Evolutionary conservation across 176 grass and related monocot genomes (phyloP).

Genomic region (Melocanna baccifera): DNA sequence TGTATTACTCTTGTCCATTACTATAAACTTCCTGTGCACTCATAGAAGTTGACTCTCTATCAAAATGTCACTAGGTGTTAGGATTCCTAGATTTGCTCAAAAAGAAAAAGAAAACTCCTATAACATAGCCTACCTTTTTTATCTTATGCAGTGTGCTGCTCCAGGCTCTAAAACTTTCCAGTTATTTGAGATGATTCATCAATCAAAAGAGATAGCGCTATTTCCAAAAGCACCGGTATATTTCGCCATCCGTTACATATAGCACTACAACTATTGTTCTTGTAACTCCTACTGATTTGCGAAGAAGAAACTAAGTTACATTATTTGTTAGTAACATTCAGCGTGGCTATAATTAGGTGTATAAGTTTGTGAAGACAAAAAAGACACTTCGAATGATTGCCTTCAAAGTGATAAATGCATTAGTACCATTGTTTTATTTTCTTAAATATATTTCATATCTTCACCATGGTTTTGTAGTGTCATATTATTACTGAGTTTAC

Average conservation of each 20-base stretch:
- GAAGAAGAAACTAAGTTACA: conserved; percentile 7
- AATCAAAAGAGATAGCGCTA: conserved; percentile 49
- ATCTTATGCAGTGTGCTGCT: conserved; percentile 78
- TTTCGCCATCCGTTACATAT: conserved; percentile 1
- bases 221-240: conserved; percentile 68
- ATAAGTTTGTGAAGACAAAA: too few relatives aligned
- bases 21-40: neutral
- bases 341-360: too few relatives aligned
- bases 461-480: too few relatives aligned
- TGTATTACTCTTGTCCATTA: conserved; percentile 15
- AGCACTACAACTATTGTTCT: conserved; percentile 7
- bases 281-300: neutral
- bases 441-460: too few relatives aligned
- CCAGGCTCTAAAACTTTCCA: conserved; percentile 96
- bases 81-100: conserved; percentile 5
- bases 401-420: too few relatives aligned
- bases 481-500: too few relatives aligned
- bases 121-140: conserved; percentile 1
- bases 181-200: conserved; percentile 91
- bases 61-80: neutral
- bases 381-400: too few relatives aligned
- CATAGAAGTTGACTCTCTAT: neutral
- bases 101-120: neutral
- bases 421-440: too few relatives aligned
- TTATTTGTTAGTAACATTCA: neutral